phyloP scores from a whole-genome alignment of 805 yeast genomes.

The Nakazawaea wyomingensis region DNA sequence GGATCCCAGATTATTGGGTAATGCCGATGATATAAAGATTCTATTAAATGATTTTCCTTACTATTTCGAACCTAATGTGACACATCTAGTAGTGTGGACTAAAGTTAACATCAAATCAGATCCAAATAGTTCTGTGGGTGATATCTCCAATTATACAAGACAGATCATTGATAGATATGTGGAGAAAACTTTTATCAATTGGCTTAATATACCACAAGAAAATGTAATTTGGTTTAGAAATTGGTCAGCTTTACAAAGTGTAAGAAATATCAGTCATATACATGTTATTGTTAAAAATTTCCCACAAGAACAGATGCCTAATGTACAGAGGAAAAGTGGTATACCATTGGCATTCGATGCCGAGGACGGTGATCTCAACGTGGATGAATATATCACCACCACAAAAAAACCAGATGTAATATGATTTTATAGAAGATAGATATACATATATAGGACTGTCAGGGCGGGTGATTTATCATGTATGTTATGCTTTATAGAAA shows the following conservation, averaged over 20 bases:
- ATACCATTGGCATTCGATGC: conserved; percentile 4
- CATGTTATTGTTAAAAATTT: conserved; percentile 54
- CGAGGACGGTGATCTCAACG: conserved; percentile 5
- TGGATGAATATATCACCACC: conserved; percentile 2
- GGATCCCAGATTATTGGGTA: conserved; percentile 37
- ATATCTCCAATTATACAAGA: conserved; percentile 39
- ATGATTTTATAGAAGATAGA: too few relatives aligned
- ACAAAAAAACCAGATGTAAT: too few relatives aligned
- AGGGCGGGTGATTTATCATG: too few relatives aligned
- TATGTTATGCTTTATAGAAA: too few relatives aligned
- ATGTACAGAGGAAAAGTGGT: conserved; percentile 6
- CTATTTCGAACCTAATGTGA: conserved; percentile 43
- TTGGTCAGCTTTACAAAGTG: conserved; percentile 66
- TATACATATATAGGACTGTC: too few relatives aligned
- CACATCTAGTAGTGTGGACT: conserved; percentile 66
- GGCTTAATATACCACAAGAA: conserved; percentile 33
- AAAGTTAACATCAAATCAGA: conserved; percentile 52
- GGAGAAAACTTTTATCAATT: conserved; percentile 41
- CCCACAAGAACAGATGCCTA: conserved; percentile 15
- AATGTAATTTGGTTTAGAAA: conserved; percentile 65
- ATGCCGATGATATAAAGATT: conserved; percentile 38
- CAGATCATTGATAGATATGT: conserved; percentile 39
- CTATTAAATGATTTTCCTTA: conserved; percentile 64
- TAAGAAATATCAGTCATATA: conserved; percentile 61
- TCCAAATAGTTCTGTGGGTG: conserved; percentile 44